phyloP scores from a whole-genome alignment of 1,284 basidiomycete genomes.

The Hypsizygus ulmarius region DNA sequence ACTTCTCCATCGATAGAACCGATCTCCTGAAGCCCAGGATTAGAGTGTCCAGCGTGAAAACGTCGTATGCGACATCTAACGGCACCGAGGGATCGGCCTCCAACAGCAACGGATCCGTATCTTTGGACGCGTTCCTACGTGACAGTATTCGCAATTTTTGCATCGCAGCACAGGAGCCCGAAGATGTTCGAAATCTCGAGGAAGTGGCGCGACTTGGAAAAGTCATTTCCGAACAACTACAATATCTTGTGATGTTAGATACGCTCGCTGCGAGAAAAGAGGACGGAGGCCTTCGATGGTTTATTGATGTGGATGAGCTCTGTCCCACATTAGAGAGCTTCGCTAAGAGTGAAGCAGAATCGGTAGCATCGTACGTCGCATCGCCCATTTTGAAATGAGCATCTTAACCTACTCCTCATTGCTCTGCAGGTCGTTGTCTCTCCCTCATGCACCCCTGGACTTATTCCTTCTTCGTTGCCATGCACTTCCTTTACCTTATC shows the following conservation, averaged over 20 bases:
- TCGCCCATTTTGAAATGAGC: neutral
- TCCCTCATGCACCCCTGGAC: conserved; percentile 53
- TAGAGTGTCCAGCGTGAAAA: conserved; percentile 56
- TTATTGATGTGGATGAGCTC: conserved; percentile 59
- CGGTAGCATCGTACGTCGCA: conserved; percentile 49
- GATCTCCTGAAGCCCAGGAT: conserved; percentile 38
- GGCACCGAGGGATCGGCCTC: conserved; percentile 34
- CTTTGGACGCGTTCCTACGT: conserved; percentile 61
- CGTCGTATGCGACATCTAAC: conserved; percentile 65
- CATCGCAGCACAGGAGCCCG: conserved; percentile 57
- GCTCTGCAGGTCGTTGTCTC: conserved; percentile 34
- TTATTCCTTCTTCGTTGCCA: conserved; percentile 63
- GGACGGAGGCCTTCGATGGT: conserved; percentile 70
- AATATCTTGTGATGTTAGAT: conserved; percentile 70
- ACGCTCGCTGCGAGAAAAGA: conserved; percentile 56
- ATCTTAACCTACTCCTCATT: conserved; percentile 3
- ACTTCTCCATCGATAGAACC: conserved; percentile 48
- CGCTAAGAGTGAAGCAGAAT: conserved; percentile 51
- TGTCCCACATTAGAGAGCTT: conserved; percentile 48
- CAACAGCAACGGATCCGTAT: conserved; percentile 48
- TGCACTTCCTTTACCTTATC: conserved; percentile 65
- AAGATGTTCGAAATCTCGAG: conserved; percentile 47
- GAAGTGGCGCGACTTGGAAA: conserved; percentile 47
- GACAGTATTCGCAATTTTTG: conserved; percentile 55
- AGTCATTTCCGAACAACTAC: conserved; percentile 53